Evolutionary conservation across 306 rosid species (phyloP), one percentile per base, ranked within the genome.

Genomic region (Medicago truncatula): DNA sequence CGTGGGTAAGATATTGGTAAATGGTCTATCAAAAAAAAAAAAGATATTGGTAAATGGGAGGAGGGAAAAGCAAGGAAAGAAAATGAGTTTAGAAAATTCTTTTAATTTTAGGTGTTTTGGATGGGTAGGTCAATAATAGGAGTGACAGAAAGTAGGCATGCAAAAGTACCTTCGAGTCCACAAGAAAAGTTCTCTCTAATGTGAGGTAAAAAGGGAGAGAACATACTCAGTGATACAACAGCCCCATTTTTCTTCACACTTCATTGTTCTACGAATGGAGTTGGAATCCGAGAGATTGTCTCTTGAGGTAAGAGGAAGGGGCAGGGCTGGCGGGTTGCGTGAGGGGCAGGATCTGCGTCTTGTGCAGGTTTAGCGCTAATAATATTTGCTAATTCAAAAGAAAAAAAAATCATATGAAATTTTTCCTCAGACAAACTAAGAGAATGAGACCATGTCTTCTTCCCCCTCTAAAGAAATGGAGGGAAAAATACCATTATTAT

Each of bases 111-210:
- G 61, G 39, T 5, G 7, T 49, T 56, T 70, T 59, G 31, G 39
- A 11, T 69, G 70, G 25, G n/a, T 43, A 17, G 62, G 53, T 69
- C 58, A 9, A 36, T 20, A 69, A 47, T 34, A 34, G 63, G 36
- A 21, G 23, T 21, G 23, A 21, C 23, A 21, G 23, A 21, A 21
- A 21, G 2, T 21, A 69, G 70, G 34, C 70, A 47, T 78, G 76
- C 60, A 59, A 76, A 50, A 47, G 82, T 49, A 52, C 46, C 72
- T 70, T 36, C 23, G 63, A 13, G 23, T 8, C 63, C 69, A 17
- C 50, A 44, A 77, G 14, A 69, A 46, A 34, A 46, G 25, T 58
- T 57, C 31, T 60, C 41, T 70, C 15, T 61, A 60, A 38, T 63
- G n/a, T 13, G 14, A 67, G 23, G 50, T 34, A 41, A 43, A 50